phyloP scores from a whole-genome alignment of 1,284 basidiomycete species.

The Schizophyllum amplum region DNA sequence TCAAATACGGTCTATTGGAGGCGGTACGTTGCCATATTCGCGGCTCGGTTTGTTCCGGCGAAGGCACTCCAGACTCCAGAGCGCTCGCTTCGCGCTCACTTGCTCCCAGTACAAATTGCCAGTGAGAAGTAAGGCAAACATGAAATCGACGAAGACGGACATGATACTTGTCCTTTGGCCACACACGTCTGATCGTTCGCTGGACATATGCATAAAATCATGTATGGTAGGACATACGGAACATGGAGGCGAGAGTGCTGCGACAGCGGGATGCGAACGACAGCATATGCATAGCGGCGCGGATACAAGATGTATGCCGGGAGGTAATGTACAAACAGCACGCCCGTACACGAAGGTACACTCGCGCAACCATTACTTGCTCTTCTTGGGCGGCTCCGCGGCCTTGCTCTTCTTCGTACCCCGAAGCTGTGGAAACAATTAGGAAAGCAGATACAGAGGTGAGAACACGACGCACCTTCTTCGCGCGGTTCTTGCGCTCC shows the following conservation, averaged over 20 bases:
- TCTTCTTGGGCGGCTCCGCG: conserved; percentile 81
- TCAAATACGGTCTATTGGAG: too few relatives aligned
- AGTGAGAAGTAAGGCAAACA: too few relatives aligned
- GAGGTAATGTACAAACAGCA: not conserved
- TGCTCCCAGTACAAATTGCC: too few relatives aligned
- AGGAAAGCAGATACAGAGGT: conserved; percentile 6
- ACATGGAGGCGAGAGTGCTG: not conserved
- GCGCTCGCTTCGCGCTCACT: too few relatives aligned
- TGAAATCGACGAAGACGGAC: too few relatives aligned
- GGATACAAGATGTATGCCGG: not conserved
- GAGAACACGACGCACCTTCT: conserved; percentile 63
- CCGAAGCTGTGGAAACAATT: conserved; percentile 52
- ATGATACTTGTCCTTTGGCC: too few relatives aligned
- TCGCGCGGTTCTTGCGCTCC: conserved; percentile 98
- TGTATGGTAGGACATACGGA: not conserved
- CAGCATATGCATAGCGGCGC: not conserved
- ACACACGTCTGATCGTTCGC: too few relatives aligned
- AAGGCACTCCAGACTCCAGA: too few relatives aligned
- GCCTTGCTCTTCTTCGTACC: conserved; percentile 93
- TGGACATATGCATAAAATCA: not conserved
- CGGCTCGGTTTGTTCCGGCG: too few relatives aligned
- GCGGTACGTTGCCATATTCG: too few relatives aligned
- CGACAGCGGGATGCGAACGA: not conserved
- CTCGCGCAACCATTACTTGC: conserved; percentile 52
- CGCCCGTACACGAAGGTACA: conserved; percentile 6